Evolutionary conservation across 176 grass and related monocot species (phyloP), one percentile per base, ranked within the genome.

Genomic region (Pontederia paniculata): DNA sequence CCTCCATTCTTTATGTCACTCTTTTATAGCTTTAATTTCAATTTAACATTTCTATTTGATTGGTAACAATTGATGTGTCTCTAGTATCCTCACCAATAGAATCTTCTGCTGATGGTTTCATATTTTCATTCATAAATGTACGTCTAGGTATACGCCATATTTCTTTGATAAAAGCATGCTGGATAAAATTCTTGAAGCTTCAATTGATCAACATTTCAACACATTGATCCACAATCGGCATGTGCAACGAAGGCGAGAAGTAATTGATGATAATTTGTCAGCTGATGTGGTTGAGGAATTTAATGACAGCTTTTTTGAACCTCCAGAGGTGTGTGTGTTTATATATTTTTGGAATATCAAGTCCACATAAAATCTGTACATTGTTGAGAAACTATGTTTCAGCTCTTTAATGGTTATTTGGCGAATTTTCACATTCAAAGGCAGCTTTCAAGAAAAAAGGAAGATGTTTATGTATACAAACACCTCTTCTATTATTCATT

Each of bases 181-280:
- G 65, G 93, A 97, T 66, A 90, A 97, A 73, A 97, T 97, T 65
- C 91, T 97, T 60, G 90, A 95, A 72, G 70, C 82, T 71, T 97
- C 91, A 67, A 74, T 84, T 48, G 93, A 97, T 74, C 93, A 97
- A 44, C 93, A 97, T 57, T 97, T 97, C 57, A 51, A 82, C 65
- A 88, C 86, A 9, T 77, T 97, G 77, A 80, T 93, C 59, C 88
- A 94, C 80, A 88, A 75, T n/a, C 70, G 88, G 11, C 88, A 88
- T 21, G 50, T 42, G 2, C 80, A 63, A 31, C 76, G 83, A 66
- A 71, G 88, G 15, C 76, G 79, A 41, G 77, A 84, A 58, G 68
- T 83, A 2, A 68, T 84, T 58, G 88, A 94, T 78, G 88, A 94
- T 52, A 86, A 66, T 72, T 47, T 94, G 31, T 56, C 86, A 56